phyloP scores from a whole-genome alignment of 208 protist genomes.

The Hexamita inflata region DNA sequence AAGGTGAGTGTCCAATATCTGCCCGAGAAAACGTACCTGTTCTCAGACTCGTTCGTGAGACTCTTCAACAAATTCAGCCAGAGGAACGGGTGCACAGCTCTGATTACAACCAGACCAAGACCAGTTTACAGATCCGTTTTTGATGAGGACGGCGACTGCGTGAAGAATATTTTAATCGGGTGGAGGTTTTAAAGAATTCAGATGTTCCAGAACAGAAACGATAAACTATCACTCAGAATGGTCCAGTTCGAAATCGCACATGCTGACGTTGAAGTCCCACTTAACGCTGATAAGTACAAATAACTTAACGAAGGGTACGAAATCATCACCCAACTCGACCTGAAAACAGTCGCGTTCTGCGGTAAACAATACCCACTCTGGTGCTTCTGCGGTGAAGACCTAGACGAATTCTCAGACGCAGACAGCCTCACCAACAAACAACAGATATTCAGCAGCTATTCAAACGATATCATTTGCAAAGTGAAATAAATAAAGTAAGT shows the following conservation, averaged over 20 bases:
- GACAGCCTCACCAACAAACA: too few relatives aligned
- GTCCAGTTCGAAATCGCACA: not conserved
- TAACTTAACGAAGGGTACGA: not conserved
- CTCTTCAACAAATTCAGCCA: not conserved
- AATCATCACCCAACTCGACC: not conserved
- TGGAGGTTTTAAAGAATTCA: not conserved
- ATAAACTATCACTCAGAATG: not conserved
- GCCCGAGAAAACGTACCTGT: not conserved
- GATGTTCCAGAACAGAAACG: not conserved
- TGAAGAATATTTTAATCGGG: not conserved
- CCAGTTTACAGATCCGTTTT: conserved; percentile 3
- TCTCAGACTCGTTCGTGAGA: conserved; percentile 6
- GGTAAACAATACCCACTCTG: not conserved
- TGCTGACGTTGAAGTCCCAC: not conserved
- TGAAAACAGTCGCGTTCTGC: not conserved
- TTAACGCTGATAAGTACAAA: not conserved
- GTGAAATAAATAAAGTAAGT: too few relatives aligned
- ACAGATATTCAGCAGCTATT: too few relatives aligned
- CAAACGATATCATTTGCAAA: too few relatives aligned
- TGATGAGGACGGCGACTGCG: not conserved
- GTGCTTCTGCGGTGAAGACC: conserved; percentile 17
- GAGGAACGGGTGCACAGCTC: not conserved
- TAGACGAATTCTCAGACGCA: conserved; percentile 9
- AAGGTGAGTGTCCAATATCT: not conserved
- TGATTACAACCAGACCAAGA: not conserved